Evolutionary conservation across 192 early-diverging fungal genomes (phyloP).

Genomic region (Cetraspora pellucida): DNA sequence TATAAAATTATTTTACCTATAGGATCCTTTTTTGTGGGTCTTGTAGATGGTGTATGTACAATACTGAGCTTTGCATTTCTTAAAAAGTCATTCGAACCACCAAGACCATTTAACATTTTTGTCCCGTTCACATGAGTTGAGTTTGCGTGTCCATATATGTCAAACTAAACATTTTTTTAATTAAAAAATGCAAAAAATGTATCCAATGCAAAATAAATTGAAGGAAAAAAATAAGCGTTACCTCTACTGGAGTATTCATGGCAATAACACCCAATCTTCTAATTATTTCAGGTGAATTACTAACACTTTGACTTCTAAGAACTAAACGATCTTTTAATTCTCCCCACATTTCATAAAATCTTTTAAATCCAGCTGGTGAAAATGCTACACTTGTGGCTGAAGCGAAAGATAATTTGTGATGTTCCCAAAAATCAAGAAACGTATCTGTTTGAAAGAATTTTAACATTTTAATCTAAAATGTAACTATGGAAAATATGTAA

Average conservation of each 20-base stretch:
- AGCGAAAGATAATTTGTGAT: conserved; percentile 26
- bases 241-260: conserved; percentile 51
- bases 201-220: background rate
- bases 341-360: conserved; percentile 47
- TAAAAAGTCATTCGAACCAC: conserved; percentile 45
- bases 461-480: background rate
- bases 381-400: conserved; percentile 45
- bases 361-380: conserved; percentile 46
- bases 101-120: conserved; percentile 49
- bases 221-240: background rate
- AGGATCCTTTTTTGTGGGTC: conserved; percentile 44
- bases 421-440: conserved; percentile 37
- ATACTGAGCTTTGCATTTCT: conserved; percentile 47
- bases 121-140: conserved; percentile 46
- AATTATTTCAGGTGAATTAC: conserved; percentile 50
- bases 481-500: background rate
- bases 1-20: conserved; percentile 24
- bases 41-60: conserved; percentile 48
- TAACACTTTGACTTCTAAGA: conserved; percentile 47
- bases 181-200: background rate
- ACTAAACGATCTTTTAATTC: conserved; percentile 43
- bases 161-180: conserved; percentile 30
- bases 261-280: conserved; percentile 47
- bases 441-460: conserved; percentile 33
- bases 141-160: conserved; percentile 50